phyloP scores from a whole-genome alignment of 2,329 filamentous ascomycete genomes.

The Blumeriella jaapii region DNA sequence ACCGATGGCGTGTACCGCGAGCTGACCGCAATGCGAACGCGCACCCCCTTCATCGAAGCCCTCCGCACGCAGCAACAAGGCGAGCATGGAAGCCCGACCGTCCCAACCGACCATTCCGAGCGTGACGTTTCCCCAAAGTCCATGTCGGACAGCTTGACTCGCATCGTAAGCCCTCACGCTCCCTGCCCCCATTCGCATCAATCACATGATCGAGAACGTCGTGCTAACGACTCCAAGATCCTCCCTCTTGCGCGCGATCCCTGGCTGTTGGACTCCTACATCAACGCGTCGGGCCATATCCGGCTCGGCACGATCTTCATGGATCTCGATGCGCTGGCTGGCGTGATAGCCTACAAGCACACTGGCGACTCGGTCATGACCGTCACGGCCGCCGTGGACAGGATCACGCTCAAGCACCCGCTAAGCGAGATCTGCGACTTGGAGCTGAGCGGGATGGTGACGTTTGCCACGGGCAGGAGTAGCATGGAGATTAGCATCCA shows the following conservation, averaged over 20 bases:
- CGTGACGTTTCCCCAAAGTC: constrained; percentile 45
- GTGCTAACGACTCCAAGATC: constrained; percentile 32
- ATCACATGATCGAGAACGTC: background rate
- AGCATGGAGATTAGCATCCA: constrained; percentile 61
- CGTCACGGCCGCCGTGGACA: constrained; percentile 31
- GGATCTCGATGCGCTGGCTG: constrained; percentile 61
- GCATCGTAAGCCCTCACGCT: constrained; percentile 37
- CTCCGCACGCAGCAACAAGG: constrained; percentile 37
- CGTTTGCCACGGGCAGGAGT: constrained; percentile 55
- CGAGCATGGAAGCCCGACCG: constrained; percentile 15
- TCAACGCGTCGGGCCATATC: constrained; percentile 58
- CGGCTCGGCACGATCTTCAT: constrained; percentile 42
- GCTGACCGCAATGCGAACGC: constrained; percentile 46
- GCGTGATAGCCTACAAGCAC: constrained; percentile 59
- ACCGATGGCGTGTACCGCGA: constrained; percentile 48
- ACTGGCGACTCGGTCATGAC: constrained; percentile 45
- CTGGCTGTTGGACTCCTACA: constrained; percentile 59
- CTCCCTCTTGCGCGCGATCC: constrained; percentile 55
- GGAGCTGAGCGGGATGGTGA: constrained; percentile 41
- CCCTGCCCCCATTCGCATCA: background rate
- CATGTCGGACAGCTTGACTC: constrained; percentile 57
- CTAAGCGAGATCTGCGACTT: constrained; percentile 59
- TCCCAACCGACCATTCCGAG: constrained; percentile 28
- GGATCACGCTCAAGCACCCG: constrained; percentile 43
- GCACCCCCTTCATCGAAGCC: constrained; percentile 59